These are phyloP conservation scores for Talaromyces adpressus DNA, from an alignment of 495 filamentous ascomycete genomes.

Conservation along the genomic window DNA sequence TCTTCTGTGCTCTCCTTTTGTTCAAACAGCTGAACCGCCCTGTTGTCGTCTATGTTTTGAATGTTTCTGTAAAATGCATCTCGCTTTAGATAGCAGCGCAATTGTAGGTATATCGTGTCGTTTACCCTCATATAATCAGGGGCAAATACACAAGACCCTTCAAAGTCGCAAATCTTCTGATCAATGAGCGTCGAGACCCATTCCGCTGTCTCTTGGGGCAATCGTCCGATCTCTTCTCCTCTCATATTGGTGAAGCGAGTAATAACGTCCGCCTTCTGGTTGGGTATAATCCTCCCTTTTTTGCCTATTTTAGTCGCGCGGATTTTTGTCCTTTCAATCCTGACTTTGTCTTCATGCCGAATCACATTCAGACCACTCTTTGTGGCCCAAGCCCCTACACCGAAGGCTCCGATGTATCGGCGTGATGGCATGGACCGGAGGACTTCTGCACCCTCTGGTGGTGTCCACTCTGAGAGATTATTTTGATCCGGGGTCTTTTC, in stretches of 20 bases:
- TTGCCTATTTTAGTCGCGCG: conserved; percentile 41
- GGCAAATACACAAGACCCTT: conserved; percentile 83
- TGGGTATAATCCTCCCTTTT: conserved; percentile 41
- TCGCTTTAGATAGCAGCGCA: conserved; percentile 69
- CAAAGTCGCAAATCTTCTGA: conserved; percentile 82
- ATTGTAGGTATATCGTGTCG: conserved; percentile 85
- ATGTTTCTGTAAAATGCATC: conserved; percentile 62
- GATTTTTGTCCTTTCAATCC: conserved; percentile 73
- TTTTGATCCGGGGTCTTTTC: neutral
- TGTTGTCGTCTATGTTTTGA: conserved; percentile 57
- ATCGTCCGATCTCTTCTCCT: conserved; percentile 78
- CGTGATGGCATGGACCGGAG: conserved; percentile 45
- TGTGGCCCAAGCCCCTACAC: conserved; percentile 89
- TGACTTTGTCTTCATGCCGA: conserved; percentile 69
- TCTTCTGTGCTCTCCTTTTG: conserved; percentile 83
- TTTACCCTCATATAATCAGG: conserved; percentile 80
- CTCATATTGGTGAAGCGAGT: conserved; percentile 83
- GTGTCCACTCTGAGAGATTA: neutral
- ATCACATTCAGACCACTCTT: conserved; percentile 67
- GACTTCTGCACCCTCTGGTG: conserved; percentile 11
- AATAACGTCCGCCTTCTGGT: conserved; percentile 68
- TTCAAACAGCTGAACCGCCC: conserved; percentile 65
- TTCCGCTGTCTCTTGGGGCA: conserved; percentile 84
- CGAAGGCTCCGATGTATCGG: conserved; percentile 87
- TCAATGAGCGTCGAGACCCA: conserved; percentile 94